Evolutionary conservation across 192 early-diverging fungal genomes (phyloP), one percentile per base, ranked within the genome.

Genomic region (Coemansia sp.): DNA sequence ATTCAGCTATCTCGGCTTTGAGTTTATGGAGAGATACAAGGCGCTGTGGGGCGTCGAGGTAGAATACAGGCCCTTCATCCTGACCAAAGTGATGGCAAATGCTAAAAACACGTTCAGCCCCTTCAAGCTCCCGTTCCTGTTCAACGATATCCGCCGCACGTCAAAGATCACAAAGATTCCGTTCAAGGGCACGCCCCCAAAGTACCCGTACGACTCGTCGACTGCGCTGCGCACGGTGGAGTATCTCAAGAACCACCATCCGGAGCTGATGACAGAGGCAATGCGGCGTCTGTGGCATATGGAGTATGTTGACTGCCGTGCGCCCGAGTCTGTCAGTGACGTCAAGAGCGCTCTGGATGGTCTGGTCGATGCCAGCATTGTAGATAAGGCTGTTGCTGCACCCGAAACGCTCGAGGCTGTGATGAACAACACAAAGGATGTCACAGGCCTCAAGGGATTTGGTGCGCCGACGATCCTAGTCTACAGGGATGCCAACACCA

Each of bases 1-100:
- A 14, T 72, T 60, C 53, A 72, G 68, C 52, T 72, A 72, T 53
- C 59, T 72, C 5, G 68, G 68, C 9, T 72, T 72, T 24, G 68
- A 72, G 61, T 72, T 72, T 53, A 72, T 72, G 68, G 68, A 72
- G 38, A 57, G 41, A 28, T 72, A 72, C 53, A 42, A 40, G 15
- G 14, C 37, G 35, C 53, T 72, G 9, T 72, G 68, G 68, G 44
- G 58, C 42, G 51, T 72, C 26, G 19, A 58, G 2, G 61, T 72
- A 1, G 68, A 72, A 41, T 72, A 72, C 53, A 56, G 68, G 2
- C 68, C 68, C 13, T 64, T 72, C 40, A 27, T 29, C 35, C 43
- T 72, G 9, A 37, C 29, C 7, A 32, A 64, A 0, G 68, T 64
- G 8, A 60, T 72, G 68, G 53, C 46, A 9, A 51, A 60, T 2